These are phyloP conservation scores for Thielaviopsis ethacetica DNA, from an alignment of 2,329 filamentous ascomycete species.

Conservation along the genomic window DNA sequence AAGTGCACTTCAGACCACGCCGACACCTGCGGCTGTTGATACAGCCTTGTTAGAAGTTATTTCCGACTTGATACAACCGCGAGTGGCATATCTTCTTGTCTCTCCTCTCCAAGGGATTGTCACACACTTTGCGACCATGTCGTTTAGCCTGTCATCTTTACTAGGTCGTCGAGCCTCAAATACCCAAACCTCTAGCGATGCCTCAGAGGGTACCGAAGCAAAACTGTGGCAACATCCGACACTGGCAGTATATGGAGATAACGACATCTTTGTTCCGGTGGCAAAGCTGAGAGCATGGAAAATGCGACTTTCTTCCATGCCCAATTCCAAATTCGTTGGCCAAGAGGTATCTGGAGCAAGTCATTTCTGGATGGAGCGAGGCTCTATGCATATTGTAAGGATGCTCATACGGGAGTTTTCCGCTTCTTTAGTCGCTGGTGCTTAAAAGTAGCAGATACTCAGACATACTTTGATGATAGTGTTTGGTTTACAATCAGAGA, in stretches of 20 bases:
- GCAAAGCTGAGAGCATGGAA: slow-evolving; percentile 53
- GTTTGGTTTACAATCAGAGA: not conserved
- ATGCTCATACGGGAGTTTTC: slow-evolving; percentile 17
- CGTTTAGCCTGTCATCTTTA: slow-evolving; percentile 20
- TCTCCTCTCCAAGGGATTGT: slow-evolving; percentile 49
- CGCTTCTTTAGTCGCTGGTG: not conserved
- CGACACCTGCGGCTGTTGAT: not conserved
- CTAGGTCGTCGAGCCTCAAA: not conserved
- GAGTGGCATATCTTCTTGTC: slow-evolving; percentile 44
- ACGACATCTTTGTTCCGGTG: slow-evolving; percentile 55
- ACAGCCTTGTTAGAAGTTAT: slow-evolving; percentile 13
- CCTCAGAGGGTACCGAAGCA: slow-evolving; percentile 24
- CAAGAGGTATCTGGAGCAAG: slow-evolving; percentile 36
- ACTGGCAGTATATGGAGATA: slow-evolving; percentile 57
- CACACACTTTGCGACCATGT: slow-evolving; percentile 46
- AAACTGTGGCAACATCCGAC: slow-evolving; percentile 44
- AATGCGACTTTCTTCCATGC: slow-evolving; percentile 28
- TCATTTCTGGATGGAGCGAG: slow-evolving; percentile 47
- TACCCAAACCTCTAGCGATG: not conserved
- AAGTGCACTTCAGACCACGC: not conserved
- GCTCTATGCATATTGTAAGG: slow-evolving; percentile 25
- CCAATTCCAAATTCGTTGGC: slow-evolving; percentile 29
- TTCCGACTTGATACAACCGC: slow-evolving; percentile 21
- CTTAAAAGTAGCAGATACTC: not conserved
- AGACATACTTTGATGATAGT: not conserved